A percentile compares a stretch with the other conserved stretches of the same genome.
phyloP scores from a whole-genome alignment of 1,139 yeast species.

The Magnusiomyces paraingens region DNA sequence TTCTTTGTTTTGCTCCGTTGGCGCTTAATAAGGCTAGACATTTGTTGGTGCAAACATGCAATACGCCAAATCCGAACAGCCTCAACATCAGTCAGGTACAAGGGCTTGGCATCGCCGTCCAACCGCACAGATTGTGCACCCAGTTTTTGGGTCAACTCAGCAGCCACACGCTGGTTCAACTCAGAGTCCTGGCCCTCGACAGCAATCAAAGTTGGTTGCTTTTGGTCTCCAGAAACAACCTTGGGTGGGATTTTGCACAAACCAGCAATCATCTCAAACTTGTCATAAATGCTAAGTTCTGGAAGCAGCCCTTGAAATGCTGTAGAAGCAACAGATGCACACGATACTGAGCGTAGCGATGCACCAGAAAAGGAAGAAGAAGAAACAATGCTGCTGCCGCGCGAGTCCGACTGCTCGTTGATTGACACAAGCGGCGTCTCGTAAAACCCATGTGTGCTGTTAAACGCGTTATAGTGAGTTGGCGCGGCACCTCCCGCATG shows the following conservation, averaged over 20 bases:
- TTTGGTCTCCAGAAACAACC: background rate
- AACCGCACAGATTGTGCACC: background rate
- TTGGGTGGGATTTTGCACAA: background rate
- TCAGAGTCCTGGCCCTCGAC: background rate
- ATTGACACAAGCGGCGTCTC: background rate
- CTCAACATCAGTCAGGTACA: background rate
- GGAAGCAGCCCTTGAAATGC: background rate
- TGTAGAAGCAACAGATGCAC: background rate
- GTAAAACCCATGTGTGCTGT: background rate
- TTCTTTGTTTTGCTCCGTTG: no score
- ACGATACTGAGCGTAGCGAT: background rate
- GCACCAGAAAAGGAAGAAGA: background rate
- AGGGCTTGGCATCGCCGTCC: background rate
- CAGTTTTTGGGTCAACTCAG: background rate
- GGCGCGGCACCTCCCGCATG: background rate
- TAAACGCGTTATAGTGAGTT: background rate
- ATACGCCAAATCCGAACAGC: background rate
- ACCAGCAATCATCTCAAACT: background rate
- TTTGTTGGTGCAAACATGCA: conserved; percentile 1
- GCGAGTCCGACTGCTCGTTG: conserved; percentile 3
- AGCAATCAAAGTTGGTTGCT: background rate
- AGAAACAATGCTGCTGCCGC: background rate
- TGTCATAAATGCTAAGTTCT: background rate
- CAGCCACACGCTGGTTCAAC: background rate
- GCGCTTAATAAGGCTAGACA: background rate